A percentile compares a stretch with the other conserved stretches of the same genome.
Evolutionary conservation across 352 stramenopile genomes (phyloP).

Genomic region (Phytopythium aichiense): DNA sequence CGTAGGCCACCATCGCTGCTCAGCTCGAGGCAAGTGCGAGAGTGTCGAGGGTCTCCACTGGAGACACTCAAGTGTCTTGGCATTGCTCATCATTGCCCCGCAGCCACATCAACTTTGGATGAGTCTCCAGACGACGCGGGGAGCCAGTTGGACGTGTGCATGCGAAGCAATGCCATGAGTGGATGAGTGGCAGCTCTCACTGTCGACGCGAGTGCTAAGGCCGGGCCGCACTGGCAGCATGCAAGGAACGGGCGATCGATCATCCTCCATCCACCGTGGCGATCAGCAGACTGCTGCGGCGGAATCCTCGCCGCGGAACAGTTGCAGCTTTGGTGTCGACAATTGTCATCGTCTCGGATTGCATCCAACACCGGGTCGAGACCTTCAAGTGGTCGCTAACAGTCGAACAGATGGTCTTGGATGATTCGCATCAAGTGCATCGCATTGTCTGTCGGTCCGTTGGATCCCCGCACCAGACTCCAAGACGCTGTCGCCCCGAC

Average conservation of each 20-base stretch:
- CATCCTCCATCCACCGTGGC: not conserved
- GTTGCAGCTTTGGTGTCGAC: no score
- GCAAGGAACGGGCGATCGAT: not conserved
- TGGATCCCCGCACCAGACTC: not conserved
- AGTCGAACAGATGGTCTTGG: not conserved
- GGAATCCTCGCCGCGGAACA: not conserved
- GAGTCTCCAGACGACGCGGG: not conserved
- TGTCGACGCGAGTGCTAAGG: not conserved
- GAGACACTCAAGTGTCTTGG: not conserved
- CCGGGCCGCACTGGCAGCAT: not conserved
- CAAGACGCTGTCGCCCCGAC: not conserved
- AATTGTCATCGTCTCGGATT: no score
- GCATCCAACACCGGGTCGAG: no score
- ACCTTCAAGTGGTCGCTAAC: not conserved
- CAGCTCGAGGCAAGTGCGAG: not conserved
- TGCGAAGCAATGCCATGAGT: not conserved
- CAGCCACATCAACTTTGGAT: constrained; percentile 7
- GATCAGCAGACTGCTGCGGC: not conserved
- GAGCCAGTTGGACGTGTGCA: not conserved
- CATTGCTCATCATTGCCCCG: not conserved
- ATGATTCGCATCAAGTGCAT: not conserved
- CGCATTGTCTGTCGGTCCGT: not conserved
- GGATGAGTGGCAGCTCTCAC: not conserved
- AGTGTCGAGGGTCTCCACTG: not conserved
- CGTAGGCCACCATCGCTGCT: constrained; percentile 5